Evolutionary conservation across 2,329 filamentous ascomycete species (phyloP), one percentile per base, ranked within the genome.

Genomic region (Monilinia fructicola): DNA sequence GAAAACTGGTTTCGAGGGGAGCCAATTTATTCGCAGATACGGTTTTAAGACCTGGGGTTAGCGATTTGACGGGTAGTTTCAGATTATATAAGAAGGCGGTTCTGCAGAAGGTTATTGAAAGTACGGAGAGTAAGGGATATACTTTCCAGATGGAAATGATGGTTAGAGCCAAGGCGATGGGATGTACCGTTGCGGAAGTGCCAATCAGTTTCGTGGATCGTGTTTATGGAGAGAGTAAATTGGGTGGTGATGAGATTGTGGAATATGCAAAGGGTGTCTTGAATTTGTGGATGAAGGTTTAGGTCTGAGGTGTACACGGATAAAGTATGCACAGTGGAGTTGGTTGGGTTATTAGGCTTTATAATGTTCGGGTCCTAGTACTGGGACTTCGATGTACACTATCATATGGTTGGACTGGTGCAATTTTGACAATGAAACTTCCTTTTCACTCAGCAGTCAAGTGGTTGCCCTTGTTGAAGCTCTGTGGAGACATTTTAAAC

Each of bases 101-200:
- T 69, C 80, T 99, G 76, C 87, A 96, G 78, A 93, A 92, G 83
- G 92, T 96, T 67, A 97, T 99, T 74, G 83, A 85, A 76, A 92
- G 86, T 79, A 97, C 93, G 11, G 90, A 97, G 84, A 95, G 92
- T 78, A 97, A 98, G 82, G 95, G 95, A 3, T 99, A 98, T 79
- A 94, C 91, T 52, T 99, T 99, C 84, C 95, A 99, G 87, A 99
- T 99, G 95, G 94, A 97, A 84, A 90, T 99, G 88, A 98, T 97
- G 89, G 94, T 98, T 11, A 85, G 93, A 69, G 95, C 95, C 44
- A 97, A 97, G 86, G 91, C 90, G 21, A 93, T 97, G 91, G 94
- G 95, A 0, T 96, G 87, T 81, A 91, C 89, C 48, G 94, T 99
- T 42, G 92, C 91, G 21, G 95, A 99, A 83, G 94, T 97, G 69